Percentiles rank a stretch among this genome's conserved stretches.
These are phyloP conservation scores for Cercospora beticola DNA, from an alignment of 2,329 filamentous ascomycete genomes.

Conservation along the genomic window DNA sequence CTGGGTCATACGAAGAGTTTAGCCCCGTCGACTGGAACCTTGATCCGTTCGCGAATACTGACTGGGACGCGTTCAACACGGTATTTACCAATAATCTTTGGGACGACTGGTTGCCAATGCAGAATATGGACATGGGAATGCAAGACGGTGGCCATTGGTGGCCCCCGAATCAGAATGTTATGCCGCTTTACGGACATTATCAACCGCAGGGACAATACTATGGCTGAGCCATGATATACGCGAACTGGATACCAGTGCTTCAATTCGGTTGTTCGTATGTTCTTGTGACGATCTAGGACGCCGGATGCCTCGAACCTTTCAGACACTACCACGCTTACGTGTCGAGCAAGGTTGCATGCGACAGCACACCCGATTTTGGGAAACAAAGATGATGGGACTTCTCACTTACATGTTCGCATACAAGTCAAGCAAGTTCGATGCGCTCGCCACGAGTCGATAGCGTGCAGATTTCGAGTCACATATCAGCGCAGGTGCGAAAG, in stretches of 20 bases:
- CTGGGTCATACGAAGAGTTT: not conserved
- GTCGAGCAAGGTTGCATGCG: too few relatives aligned
- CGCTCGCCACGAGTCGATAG: not conserved
- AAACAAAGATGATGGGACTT: too few relatives aligned
- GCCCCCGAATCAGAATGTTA: not conserved
- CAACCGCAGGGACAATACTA: not conserved
- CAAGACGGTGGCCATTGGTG: constrained; percentile 12
- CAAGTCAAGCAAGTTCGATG: not conserved
- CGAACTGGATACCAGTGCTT: not conserved
- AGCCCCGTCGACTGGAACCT: constrained; percentile 17
- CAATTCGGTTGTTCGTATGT: not conserved
- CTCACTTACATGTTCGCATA: too few relatives aligned
- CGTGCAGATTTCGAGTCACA: not conserved
- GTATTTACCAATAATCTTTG: constrained; percentile 23
- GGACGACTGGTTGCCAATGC: constrained; percentile 14
- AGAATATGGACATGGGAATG: constrained; percentile 13
- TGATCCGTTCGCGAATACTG: constrained; percentile 14
- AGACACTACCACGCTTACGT: too few relatives aligned
- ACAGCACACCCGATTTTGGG: too few relatives aligned
- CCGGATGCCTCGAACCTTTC: too few relatives aligned
- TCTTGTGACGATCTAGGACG: too few relatives aligned
- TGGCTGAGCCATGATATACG: not conserved
- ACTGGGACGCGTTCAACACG: constrained; percentile 24
- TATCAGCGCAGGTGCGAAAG: not conserved
- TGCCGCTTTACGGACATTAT: not conserved